phyloP scores from a whole-genome alignment of 805 yeast species.

The Millerozyma acaciae region DNA sequence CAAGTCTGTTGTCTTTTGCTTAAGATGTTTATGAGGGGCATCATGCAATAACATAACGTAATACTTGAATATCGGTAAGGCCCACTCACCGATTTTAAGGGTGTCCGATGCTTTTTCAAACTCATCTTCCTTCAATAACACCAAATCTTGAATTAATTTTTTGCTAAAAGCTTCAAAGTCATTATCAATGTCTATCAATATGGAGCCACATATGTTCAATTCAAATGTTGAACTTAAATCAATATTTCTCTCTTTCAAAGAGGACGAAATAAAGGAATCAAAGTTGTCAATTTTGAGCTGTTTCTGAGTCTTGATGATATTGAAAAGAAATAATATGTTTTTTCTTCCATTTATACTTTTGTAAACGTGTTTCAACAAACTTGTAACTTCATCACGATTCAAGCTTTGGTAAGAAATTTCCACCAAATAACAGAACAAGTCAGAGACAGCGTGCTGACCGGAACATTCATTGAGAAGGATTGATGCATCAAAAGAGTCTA shows the following conservation, averaged over 20 bases:
- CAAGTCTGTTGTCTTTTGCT: conserved; percentile 19
- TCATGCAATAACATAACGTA: conserved; percentile 30
- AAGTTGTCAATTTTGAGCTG: conserved; percentile 9
- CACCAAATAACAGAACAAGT: too few relatives aligned
- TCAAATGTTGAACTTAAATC: conserved; percentile 10
- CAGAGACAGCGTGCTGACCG: conserved; percentile 2
- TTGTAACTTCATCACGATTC: too few relatives aligned
- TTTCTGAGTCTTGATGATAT: conserved; percentile 11
- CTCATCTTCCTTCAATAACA: conserved; percentile 23
- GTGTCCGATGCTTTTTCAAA: conserved; percentile 17
- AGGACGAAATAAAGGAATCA: conserved; percentile 12
- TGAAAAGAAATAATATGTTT: conserved; percentile 15
- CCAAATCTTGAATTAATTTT: conserved; percentile 30
- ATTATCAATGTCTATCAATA: too few relatives aligned
- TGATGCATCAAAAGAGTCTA: conserved; percentile 31
- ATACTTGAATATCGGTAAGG: conserved; percentile 25
- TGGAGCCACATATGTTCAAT: too few relatives aligned
- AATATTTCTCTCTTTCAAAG: conserved; percentile 17
- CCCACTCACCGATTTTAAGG: conserved; percentile 27
- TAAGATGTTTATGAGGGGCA: conserved; percentile 30
- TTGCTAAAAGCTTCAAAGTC: conserved; percentile 29
- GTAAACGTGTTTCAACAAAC: too few relatives aligned
- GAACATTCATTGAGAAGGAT: conserved; percentile 12
- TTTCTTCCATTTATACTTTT: conserved; percentile 17
- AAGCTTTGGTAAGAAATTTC: too few relatives aligned